Conservation (phyloP, 2,329 filamentous ascomycete species). For the Monilinia vaccinii-corymbosi region DNA sequence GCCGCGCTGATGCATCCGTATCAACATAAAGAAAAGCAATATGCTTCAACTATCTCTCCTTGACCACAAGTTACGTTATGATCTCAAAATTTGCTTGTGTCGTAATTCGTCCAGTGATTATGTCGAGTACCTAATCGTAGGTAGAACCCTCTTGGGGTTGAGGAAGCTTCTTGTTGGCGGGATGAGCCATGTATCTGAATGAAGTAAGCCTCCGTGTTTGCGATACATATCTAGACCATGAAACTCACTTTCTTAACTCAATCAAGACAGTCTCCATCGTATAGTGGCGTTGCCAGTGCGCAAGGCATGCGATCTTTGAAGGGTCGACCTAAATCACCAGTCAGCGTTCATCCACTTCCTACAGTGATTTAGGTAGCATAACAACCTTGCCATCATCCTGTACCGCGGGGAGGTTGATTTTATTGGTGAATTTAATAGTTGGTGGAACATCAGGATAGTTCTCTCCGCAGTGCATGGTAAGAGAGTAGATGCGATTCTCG, state of each 20-base stretch:
- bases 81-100: neutral
- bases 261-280: conserved; percentile 93
- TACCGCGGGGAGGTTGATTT: conserved; percentile 95
- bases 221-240: neutral
- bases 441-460: conserved; percentile 86
- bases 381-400: conserved; percentile 62
- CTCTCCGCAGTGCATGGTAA: conserved; percentile 90
- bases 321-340: conserved; percentile 59
- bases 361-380: neutral
- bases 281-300: conserved; percentile 84
- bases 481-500: conserved; percentile 97
- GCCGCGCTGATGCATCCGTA: conserved; percentile 30
- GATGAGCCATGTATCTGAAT: conserved; percentile 80
- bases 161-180: conserved; percentile 86
- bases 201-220: conserved; percentile 7
- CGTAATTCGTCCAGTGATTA: neutral
- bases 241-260: conserved; percentile 64
- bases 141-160: conserved; percentile 83
- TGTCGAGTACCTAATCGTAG: conserved; percentile 28
- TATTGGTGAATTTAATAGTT: conserved; percentile 83
- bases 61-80: neutral
- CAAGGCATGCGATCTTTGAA: conserved; percentile 71
- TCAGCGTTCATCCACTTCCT: neutral
- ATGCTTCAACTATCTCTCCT: neutral
- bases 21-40: conserved; percentile 14